Base-by-base conservation (phyloP, 805 yeast genomes). In the Danielozyma ontarioensis region DNA sequence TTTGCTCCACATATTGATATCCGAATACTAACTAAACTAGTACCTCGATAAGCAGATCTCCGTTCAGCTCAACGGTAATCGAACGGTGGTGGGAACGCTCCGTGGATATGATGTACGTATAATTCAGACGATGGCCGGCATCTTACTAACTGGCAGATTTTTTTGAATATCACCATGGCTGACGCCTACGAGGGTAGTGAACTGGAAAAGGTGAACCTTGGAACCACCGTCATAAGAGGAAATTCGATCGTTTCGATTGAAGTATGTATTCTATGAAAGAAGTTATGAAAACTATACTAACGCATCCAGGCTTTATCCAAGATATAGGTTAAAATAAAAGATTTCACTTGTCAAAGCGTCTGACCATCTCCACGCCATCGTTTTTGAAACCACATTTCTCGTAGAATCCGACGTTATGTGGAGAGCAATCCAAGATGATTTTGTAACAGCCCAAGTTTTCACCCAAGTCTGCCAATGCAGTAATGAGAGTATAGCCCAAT, bases 391-490 rank as follows among this genome's bases (percentile, higher is more conserved):
- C 94, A 66, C 97, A 90, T 57, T 87, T 89, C 46, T 85, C 84
- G 56, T 90, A 90, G 57, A 90, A 90, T 3, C 76, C 80, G 24
- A 78, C 82, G 51, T 90, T 90, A 38, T 77, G 74, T n/a, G 74
- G 77, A 35, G 83, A 81, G 59, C 97, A 90, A 62, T 90, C 97
- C 48, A 90, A 65, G 27, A 90, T 86, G 13, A 85, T 80, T 63
- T 90, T 90, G 62, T 90, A 90, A 50, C 94, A 87, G 4, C 90
- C 93, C 11, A 48, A 51, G 2, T 59, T 48, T 33, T 70, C 46
- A 2, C 84, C 96, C 19, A 83, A 51, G 16, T 65, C 61, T 3
- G 80, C 72, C 51, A 90, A 66, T 6, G 73, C 64, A 13, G 68
- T 62, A 44, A 90, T 84, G 58, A 90, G 55, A 13, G 69, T 60